Conservation (phyloP, 2,329 filamentous ascomycete genomes). For the Trichoderma brevicompactum region DNA sequence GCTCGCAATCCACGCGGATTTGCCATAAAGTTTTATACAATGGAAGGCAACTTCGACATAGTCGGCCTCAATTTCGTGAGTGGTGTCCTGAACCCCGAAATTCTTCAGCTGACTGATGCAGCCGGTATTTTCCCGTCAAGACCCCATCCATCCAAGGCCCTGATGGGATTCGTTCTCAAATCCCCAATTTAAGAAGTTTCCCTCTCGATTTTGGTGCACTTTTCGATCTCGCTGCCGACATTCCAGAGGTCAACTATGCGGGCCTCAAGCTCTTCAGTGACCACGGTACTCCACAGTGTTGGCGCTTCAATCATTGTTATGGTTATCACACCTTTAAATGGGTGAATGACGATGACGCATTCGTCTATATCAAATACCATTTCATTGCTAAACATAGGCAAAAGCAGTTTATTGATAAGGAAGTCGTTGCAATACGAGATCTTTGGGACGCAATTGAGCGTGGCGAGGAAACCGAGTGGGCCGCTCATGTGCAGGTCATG, state of each 20-base stretch:
- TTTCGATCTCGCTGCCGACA: not conserved
- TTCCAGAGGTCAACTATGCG: not conserved
- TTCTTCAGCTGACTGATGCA: slow-evolving; percentile 46
- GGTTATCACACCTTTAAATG: slow-evolving; percentile 52
- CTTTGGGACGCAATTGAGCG: slow-evolving; percentile 47
- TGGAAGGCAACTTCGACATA: slow-evolving; percentile 69
- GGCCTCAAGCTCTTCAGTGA: not conserved
- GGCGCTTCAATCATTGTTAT: slow-evolving; percentile 42
- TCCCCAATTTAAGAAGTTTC: slow-evolving; percentile 1
- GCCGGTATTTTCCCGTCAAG: slow-evolving; percentile 53
- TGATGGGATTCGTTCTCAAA: slow-evolving; percentile 14
- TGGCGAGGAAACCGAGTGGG: slow-evolving; percentile 4
- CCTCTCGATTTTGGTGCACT: not conserved
- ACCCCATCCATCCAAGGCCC: slow-evolving; percentile 48
- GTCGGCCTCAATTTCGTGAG: slow-evolving; percentile 66
- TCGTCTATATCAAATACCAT: slow-evolving; percentile 47
- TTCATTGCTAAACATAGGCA: slow-evolving; percentile 53
- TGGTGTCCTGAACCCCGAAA: slow-evolving; percentile 29
- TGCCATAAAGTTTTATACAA: slow-evolving; percentile 61
- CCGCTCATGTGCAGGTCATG: slow-evolving; percentile 45
- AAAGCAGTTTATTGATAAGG: slow-evolving; percentile 47
- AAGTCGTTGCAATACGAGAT: slow-evolving; percentile 41
- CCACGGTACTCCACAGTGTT: not conserved
- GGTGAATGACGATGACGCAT: slow-evolving; percentile 42
- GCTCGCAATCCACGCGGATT: slow-evolving; percentile 72